These are phyloP conservation scores for Hyaloscypha finlandica DNA, from an alignment of 495 filamentous ascomycete genomes.

Conservation along the genomic window DNA sequence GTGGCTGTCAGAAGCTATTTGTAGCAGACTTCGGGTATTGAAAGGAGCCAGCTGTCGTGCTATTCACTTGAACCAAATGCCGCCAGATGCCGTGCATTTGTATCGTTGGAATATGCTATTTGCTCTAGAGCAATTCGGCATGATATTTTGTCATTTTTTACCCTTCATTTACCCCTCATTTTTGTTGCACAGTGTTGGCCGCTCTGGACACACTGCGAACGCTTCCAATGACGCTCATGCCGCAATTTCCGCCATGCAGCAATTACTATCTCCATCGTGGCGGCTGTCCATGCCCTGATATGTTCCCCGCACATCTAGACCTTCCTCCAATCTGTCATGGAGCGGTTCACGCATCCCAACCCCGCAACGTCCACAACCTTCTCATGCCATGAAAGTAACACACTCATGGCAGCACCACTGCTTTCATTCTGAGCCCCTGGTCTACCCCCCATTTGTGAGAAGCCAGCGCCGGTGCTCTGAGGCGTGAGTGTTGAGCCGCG, in stretches of 20 bases:
- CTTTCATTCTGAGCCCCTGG: conserved; percentile 67
- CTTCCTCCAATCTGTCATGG: conserved; percentile 90
- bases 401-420: conserved; percentile 87
- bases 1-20: neutral
- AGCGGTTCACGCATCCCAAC: conserved; percentile 80
- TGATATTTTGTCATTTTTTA: neutral
- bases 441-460: conserved; percentile 76
- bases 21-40: neutral
- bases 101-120: neutral
- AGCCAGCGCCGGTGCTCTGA: conserved; percentile 70
- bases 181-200: neutral
- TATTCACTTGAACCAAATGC: neutral
- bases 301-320: conserved; percentile 54
- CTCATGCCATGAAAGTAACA: conserved; percentile 93
- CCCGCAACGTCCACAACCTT: conserved; percentile 90
- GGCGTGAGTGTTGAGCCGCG: conserved; percentile 49
- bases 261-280: neutral
- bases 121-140: neutral
- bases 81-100: neutral
- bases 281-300: neutral
- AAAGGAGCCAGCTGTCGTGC: neutral
- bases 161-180: neutral
- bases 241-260: neutral
- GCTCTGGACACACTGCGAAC: neutral
- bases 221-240: neutral